Evolutionary conservation across 352 stramenopile species (phyloP).

Genomic region (Phytophthora melonis): DNA sequence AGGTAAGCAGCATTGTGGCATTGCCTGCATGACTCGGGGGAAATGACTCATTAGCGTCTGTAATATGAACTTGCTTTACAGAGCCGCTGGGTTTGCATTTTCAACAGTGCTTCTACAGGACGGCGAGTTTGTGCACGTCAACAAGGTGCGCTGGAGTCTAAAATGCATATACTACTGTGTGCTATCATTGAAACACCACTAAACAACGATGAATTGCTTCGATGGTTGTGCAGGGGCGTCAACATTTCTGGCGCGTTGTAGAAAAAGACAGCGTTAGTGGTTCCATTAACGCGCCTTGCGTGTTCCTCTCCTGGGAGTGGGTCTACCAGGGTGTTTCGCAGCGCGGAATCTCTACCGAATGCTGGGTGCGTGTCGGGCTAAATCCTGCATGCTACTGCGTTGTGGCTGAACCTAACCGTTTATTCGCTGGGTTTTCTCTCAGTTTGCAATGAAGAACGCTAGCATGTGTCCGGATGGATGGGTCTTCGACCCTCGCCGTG

Average conservation of each 20-base stretch:
- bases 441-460: constrained; percentile 89
- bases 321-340: constrained; percentile 87
- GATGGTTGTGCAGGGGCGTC: constrained; percentile 52
- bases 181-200: too few relatives aligned
- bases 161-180: too few relatives aligned
- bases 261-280: constrained; percentile 48
- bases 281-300: constrained; percentile 61
- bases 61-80: constrained; percentile 20
- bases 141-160: constrained; percentile 55
- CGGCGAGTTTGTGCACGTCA: constrained; percentile 87
- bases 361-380: constrained; percentile 56
- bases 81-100: constrained; percentile 74
- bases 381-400: background rate
- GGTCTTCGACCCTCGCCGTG: constrained; percentile 75
- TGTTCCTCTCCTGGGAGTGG: constrained; percentile 89
- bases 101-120: constrained; percentile 80
- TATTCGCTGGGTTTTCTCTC: constrained; percentile 7
- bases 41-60: background rate
- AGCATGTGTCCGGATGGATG: constrained; percentile 68
- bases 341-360: constrained; percentile 81
- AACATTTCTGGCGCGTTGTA: constrained; percentile 88
- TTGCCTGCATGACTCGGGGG: background rate
- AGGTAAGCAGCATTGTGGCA: constrained; percentile 38
- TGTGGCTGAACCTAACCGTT: constrained; percentile 5
- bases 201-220: background rate